These are phyloP conservation scores for Silene noctiflora DNA, from an alignment of 179 eudicot species.

Conservation along the genomic window DNA sequence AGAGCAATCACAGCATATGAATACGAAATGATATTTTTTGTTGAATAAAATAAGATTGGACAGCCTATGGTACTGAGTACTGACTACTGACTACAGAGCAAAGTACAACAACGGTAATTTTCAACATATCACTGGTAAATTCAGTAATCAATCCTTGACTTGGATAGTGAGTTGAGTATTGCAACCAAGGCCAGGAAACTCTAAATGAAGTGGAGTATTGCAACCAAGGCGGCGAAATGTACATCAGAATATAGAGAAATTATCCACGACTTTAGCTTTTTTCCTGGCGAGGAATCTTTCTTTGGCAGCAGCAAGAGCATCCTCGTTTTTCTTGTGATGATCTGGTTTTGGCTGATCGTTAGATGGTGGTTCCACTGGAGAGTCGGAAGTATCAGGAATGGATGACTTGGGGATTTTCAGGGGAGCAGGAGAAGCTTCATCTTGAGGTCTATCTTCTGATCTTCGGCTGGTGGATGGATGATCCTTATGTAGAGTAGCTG, in stretches of 20 bases:
- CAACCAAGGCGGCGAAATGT: not conserved
- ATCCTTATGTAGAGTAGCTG: slow-evolving; percentile 24
- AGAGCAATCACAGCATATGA: no score
- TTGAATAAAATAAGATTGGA: no score
- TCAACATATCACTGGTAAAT: no score
- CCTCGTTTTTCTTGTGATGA: slow-evolving; percentile 60
- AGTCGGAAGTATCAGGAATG: slow-evolving; percentile 24
- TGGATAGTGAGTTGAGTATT: no score
- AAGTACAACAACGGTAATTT: no score
- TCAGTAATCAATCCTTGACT: no score
- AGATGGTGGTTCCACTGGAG: slow-evolving; percentile 28
- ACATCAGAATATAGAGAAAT: not conserved
- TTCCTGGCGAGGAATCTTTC: slow-evolving; percentile 84
- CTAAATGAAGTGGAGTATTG: no score
- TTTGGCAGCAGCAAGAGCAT: slow-evolving; percentile 76
- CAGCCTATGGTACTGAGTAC: no score
- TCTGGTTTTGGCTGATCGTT: slow-evolving; percentile 40
- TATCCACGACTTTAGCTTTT: slow-evolving; percentile 48
- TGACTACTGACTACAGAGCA: no score
- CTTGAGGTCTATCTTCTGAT: slow-evolving; percentile 22
- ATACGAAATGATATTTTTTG: no score
- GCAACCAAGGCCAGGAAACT: no score
- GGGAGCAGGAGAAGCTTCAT: slow-evolving; percentile 25
- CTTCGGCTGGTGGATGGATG: slow-evolving; percentile 28
- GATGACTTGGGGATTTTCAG: slow-evolving; percentile 32